These are phyloP conservation scores for Oryza australiensis DNA, from an alignment of 176 grass and related monocot species.

Conservation along the genomic window DNA sequence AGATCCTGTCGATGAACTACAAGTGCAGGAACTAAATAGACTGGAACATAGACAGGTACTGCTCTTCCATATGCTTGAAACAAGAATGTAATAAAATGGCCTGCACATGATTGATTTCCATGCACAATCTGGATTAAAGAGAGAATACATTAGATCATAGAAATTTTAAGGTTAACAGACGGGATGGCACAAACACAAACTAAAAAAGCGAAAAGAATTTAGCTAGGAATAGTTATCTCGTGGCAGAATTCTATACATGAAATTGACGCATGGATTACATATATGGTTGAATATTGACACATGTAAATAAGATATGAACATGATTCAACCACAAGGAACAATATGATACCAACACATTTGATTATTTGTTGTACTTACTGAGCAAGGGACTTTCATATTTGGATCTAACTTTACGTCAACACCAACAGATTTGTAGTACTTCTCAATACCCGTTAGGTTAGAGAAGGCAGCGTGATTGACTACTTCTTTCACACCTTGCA, in stretches of 20 bases:
- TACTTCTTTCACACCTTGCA: conserved; percentile 86
- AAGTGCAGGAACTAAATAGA: conserved; percentile 88
- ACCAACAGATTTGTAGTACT: conserved; percentile 81
- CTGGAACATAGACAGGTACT: conserved; percentile 90
- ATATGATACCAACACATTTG: neutral
- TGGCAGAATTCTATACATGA: conserved; percentile 6
- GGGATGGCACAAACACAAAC: neutral
- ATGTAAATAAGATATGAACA: conserved; percentile 4
- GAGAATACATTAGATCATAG: conserved; percentile 33
- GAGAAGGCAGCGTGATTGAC: conserved; percentile 63
- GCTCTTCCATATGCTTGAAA: conserved; percentile 94
- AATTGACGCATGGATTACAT: conserved; percentile 6
- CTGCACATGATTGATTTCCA: conserved; percentile 80
- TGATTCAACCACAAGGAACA: neutral
- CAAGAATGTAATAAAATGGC: conserved; percentile 81
- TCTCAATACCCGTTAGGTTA: conserved; percentile 71
- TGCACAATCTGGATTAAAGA: conserved; percentile 76
- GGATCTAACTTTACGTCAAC: conserved; percentile 86
- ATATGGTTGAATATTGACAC: conserved; percentile 23
- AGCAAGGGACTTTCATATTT: conserved; percentile 87
- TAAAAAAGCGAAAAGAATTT: conserved; percentile 11
- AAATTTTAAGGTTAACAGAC: conserved; percentile 28
- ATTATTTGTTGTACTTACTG: conserved; percentile 55
- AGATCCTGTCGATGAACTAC: conserved; percentile 94
- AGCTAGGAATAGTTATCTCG: conserved; percentile 6